phyloP scores from a whole-genome alignment of 2,329 filamentous ascomycete genomes.

The Aureobasidium sp. region DNA sequence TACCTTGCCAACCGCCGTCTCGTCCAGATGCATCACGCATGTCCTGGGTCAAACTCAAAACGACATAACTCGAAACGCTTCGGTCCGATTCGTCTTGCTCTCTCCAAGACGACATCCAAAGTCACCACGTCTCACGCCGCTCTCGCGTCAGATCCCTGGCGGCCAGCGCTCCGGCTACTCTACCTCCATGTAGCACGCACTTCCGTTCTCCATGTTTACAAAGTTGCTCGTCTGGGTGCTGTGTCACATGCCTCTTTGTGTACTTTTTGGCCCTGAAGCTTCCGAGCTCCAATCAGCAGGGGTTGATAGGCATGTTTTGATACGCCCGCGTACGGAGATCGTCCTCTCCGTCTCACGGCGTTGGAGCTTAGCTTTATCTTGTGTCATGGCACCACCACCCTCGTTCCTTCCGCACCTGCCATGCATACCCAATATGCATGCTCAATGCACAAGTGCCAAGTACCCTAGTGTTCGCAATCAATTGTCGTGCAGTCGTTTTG shows the following conservation, averaged over 20 bases:
- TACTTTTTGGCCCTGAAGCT: constrained; percentile 8
- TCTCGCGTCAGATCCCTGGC: background rate
- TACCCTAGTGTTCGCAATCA: background rate
- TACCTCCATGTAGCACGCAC: background rate
- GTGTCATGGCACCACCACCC: constrained; percentile 4
- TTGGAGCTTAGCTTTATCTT: constrained; percentile 4
- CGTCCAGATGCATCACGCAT: constrained; percentile 1
- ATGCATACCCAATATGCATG: background rate
- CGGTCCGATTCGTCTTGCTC: constrained; percentile 7
- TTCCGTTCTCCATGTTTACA: background rate
- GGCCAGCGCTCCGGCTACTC: background rate
- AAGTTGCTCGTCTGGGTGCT: background rate
- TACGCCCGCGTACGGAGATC: constrained; percentile 1
- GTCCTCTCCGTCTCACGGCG: constrained; percentile 1
- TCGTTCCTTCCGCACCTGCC: background rate
- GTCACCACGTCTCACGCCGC: constrained; percentile 4
- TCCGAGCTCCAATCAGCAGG: background rate
- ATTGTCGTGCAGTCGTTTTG: background rate
- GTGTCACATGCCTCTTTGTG: constrained; percentile 12
- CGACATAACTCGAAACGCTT: background rate
- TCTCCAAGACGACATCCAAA: background rate
- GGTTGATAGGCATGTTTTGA: background rate
- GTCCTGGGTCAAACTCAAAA: constrained; percentile 5
- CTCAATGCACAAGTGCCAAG: background rate
- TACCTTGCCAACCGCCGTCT: background rate